phyloP scores from a whole-genome alignment of 768 basidiomycete species.

The Pleurotus eryngii region DNA sequence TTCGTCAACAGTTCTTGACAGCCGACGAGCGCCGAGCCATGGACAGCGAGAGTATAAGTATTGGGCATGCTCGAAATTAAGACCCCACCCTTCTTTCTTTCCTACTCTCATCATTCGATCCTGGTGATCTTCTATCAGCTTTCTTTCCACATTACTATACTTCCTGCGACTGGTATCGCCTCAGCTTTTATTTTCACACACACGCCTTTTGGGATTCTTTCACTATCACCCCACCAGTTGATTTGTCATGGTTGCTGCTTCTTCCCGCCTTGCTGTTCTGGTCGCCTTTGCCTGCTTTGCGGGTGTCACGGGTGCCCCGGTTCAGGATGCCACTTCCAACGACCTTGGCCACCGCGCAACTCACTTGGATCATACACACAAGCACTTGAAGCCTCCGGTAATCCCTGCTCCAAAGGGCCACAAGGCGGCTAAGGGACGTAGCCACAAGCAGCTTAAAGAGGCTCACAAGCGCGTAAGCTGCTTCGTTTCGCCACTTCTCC shows the following conservation, averaged over 20 bases:
- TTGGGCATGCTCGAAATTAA: constrained; percentile 2
- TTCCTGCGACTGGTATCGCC: constrained; percentile 23
- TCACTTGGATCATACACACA: constrained; percentile 10
- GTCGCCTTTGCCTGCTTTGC: constrained; percentile 44
- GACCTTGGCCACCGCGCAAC: neutral
- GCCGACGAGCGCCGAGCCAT: neutral
- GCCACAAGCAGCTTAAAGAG: neutral
- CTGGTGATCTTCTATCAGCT: constrained; percentile 45
- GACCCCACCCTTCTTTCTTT: constrained; percentile 27
- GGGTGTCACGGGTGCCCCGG: constrained; percentile 36
- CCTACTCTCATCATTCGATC: constrained; percentile 43
- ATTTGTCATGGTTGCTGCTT: constrained; percentile 47
- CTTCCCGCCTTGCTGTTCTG: constrained; percentile 41
- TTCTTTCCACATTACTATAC: constrained; percentile 18
- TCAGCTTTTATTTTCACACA: constrained; percentile 11
- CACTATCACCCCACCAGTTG: constrained; percentile 11
- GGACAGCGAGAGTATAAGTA: constrained; percentile 22
- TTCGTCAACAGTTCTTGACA: neutral
- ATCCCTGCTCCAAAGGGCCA: neutral
- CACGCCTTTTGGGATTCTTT: constrained; percentile 14
- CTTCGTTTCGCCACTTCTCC: neutral
- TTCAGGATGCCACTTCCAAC: constrained; percentile 12
- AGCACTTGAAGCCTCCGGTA: neutral
- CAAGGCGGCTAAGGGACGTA: neutral
- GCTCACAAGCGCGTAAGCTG: constrained; percentile 1